phyloP scores from a whole-genome alignment of 768 basidiomycete genomes.

The Tylopilus sp. region DNA sequence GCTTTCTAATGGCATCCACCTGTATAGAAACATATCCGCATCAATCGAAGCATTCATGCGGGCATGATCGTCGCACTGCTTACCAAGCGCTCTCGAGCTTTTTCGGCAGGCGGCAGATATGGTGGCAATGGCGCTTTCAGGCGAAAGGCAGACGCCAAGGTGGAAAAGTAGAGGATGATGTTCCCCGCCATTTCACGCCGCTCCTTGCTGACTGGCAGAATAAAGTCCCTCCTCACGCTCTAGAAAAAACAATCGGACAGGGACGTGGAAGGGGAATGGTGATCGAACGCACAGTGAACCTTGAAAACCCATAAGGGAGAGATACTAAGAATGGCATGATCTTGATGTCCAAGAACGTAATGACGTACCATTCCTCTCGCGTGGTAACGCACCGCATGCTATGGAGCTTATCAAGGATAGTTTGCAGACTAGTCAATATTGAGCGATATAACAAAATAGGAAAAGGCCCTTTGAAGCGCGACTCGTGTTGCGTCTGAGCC shows the following conservation, averaged over 20 bases:
- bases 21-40: constrained; percentile 22
- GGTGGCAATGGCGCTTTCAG: constrained; percentile 94
- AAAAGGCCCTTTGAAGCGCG: constrained; percentile 93
- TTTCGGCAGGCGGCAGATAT: constrained; percentile 91
- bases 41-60: neutral
- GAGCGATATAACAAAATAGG: constrained; percentile 82
- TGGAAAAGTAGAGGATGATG: constrained; percentile 86
- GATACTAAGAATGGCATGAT: constrained; percentile 6
- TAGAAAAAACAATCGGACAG: constrained; percentile 26
- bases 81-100: constrained; percentile 76
- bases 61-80: constrained; percentile 15
- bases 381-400: constrained; percentile 98
- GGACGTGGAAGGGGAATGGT: neutral
- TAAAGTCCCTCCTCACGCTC: constrained; percentile 83
- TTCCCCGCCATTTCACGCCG: constrained; percentile 94
- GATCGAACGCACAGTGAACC: constrained; percentile 62
- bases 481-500: constrained; percentile 87
- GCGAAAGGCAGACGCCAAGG: constrained; percentile 72
- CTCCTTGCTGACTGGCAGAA: constrained; percentile 85
- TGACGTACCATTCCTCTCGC: constrained; percentile 81
- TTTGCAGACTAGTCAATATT: constrained; percentile 77
- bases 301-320: constrained; percentile 24
- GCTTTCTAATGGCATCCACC: constrained; percentile 78
- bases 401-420: constrained; percentile 84
- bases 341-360: neutral